Percentiles rank a stretch among this genome's conserved stretches.
Conservation (phyloP, 2,329 filamentous ascomycete species). For the Akanthomyces lecanii region DNA sequence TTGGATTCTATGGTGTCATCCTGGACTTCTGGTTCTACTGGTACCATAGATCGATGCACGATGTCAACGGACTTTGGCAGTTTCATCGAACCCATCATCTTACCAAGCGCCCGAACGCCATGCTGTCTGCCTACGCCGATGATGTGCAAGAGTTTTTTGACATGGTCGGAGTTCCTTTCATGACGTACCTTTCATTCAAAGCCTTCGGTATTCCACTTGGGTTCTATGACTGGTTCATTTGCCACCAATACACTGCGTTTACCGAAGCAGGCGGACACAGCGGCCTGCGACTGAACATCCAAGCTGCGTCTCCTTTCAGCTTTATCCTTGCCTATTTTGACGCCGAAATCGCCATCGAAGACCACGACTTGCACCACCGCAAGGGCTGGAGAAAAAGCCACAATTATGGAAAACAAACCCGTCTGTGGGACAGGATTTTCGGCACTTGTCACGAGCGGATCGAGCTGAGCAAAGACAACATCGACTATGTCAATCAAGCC, state of each 20-base stretch:
- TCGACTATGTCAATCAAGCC: slow-evolving; percentile 27
- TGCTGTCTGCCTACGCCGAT: slow-evolving; percentile 38
- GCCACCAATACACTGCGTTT: slow-evolving; percentile 38
- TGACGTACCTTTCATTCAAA: slow-evolving; percentile 33
- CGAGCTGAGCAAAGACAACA: slow-evolving; percentile 28
- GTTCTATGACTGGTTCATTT: slow-evolving; percentile 45
- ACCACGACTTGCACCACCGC: slow-evolving; percentile 24
- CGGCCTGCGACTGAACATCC: slow-evolving; percentile 33
- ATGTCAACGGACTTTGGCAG: slow-evolving; percentile 35
- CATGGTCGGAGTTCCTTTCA: slow-evolving; percentile 35
- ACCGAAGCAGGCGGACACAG: slow-evolving; percentile 34
- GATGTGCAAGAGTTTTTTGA: slow-evolving; percentile 38
- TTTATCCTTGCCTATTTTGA: slow-evolving; percentile 31
- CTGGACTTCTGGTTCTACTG: slow-evolving; percentile 36
- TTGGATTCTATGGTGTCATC: slow-evolving; percentile 35
- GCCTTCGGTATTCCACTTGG: slow-evolving; percentile 35
- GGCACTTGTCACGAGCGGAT: slow-evolving; percentile 33
- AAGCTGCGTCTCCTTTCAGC: slow-evolving; percentile 29
- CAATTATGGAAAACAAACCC: slow-evolving; percentile 36
- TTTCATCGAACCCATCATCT: slow-evolving; percentile 41
- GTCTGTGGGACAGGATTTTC: slow-evolving; percentile 32
- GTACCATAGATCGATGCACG: slow-evolving; percentile 40
- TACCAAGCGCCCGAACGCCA: slow-evolving; percentile 40
- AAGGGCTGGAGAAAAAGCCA: slow-evolving; percentile 32
- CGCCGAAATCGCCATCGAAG: slow-evolving; percentile 36